Conservation (phyloP, 192 early-diverging fungal species). For the Backusella liffmaniae region DNA sequence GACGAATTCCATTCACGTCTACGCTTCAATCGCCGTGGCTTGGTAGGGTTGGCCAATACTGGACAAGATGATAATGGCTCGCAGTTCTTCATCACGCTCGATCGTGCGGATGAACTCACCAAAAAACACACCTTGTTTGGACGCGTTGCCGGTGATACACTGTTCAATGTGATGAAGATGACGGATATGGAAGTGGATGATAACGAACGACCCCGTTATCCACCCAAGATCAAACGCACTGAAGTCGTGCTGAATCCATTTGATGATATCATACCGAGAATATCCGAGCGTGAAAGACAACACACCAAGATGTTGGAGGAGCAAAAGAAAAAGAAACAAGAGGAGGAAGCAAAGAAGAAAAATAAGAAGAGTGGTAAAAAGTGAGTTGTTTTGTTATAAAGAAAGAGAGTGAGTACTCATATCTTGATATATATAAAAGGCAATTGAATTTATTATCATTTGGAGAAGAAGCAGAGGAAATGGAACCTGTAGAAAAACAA, state of each 20-base stretch:
- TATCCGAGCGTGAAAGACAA: conserved; percentile 38
- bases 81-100: conserved; percentile 96
- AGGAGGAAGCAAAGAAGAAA: not conserved
- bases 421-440: conserved; percentile 32
- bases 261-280: conserved; percentile 84
- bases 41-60: conserved; percentile 90
- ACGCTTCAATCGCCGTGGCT: conserved; percentile 83
- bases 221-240: conserved; percentile 59
- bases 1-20: conserved; percentile 94
- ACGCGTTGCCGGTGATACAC: conserved; percentile 84
- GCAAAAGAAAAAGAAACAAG: conserved; percentile 37
- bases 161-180: conserved; percentile 90
- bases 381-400: not conserved
- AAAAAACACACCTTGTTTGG: conserved; percentile 94
- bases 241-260: conserved; percentile 87
- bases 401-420: not conserved
- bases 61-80: conserved; percentile 78
- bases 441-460: conserved; percentile 83
- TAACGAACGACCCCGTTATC: conserved; percentile 78
- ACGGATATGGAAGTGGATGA: conserved; percentile 77
- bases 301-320: conserved; percentile 16
- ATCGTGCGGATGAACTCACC: conserved; percentile 78
- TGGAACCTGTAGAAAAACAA: conserved; percentile 32
- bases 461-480: conserved; percentile 77
- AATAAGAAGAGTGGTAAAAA: conserved; percentile 39